phyloP scores from a whole-genome alignment of 2,329 filamentous ascomycete species.

The Aspergillus uvarum region DNA sequence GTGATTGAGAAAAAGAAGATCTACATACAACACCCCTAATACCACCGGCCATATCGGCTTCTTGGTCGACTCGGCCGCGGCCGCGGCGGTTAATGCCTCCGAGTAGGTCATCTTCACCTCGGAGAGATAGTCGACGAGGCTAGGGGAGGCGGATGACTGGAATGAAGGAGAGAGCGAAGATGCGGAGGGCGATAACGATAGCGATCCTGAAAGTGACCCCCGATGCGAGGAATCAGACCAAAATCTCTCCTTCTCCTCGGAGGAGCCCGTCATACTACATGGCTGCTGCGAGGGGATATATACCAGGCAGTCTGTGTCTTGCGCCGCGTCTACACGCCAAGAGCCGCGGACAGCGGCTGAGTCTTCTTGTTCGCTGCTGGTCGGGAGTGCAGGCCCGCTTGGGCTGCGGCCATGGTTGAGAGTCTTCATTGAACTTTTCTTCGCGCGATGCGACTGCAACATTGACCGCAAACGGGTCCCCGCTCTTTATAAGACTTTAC shows the following conservation, averaged over 20 bases:
- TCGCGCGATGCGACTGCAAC: neutral
- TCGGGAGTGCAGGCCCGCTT: neutral
- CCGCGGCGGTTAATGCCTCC: neutral
- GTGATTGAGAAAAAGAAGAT: too few relatives aligned
- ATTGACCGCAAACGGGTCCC: neutral
- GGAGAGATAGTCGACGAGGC: neutral
- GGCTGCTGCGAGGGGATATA: neutral
- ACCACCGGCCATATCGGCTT: conserved; percentile 11
- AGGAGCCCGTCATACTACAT: neutral
- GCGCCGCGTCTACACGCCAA: neutral
- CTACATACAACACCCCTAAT: conserved; percentile 15
- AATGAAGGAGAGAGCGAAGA: too few relatives aligned
- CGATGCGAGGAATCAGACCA: neutral
- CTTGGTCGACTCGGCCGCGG: neutral
- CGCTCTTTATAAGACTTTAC: neutral
- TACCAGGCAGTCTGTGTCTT: neutral
- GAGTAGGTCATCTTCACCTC: neutral
- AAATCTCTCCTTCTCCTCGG: neutral
- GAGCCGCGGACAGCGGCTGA: neutral
- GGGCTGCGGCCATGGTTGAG: neutral
- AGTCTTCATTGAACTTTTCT: too few relatives aligned
- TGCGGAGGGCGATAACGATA: too few relatives aligned
- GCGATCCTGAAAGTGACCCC: neutral
- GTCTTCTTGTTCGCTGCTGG: too few relatives aligned
- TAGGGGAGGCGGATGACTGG: neutral